Conservation (phyloP, 1,139 yeast species). For the Arxiozyma slooffiae region DNA sequence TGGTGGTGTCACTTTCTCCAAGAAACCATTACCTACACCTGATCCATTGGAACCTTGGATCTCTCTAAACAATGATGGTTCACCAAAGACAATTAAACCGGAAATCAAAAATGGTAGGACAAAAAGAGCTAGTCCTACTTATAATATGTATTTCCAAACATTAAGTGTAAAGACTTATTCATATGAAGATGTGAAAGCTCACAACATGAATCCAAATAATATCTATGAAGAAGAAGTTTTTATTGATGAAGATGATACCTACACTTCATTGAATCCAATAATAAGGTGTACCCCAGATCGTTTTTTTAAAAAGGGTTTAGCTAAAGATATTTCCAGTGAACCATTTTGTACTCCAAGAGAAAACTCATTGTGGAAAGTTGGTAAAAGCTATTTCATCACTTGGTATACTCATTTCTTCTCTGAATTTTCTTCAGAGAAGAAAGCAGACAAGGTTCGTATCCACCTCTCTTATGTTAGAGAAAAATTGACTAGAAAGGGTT, state of each 20-base stretch:
- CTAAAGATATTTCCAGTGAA: conserved; percentile 45
- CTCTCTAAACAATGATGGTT: conserved; percentile 62
- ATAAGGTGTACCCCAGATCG: conserved; percentile 77
- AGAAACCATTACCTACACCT: conserved; percentile 52
- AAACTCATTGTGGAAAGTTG: conserved; percentile 45
- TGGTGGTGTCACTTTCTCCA: conserved; percentile 71
- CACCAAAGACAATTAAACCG: conserved; percentile 73
- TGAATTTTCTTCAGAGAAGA: conserved; percentile 31
- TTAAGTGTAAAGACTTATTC: conserved; percentile 48
- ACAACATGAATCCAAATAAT: conserved; percentile 55
- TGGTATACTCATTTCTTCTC: conserved; percentile 65
- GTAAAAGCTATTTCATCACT: conserved; percentile 58
- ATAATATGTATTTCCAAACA: conserved; percentile 67
- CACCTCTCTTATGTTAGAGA: conserved; percentile 62
- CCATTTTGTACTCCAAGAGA: conserved; percentile 82
- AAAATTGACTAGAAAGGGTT: conserved; percentile 44
- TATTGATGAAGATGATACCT: conserved; percentile 58
- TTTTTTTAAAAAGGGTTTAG: conserved; percentile 55
- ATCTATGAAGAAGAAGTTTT: conserved; percentile 44
- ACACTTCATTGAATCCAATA: conserved; percentile 62
- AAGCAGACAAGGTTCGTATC: conserved; percentile 49
- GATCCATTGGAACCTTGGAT: conserved; percentile 77
- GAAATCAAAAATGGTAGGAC: conserved; percentile 61
- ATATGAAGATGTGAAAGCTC: conserved; percentile 58
- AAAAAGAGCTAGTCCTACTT: conserved; percentile 58